Conservation (phyloP, 768 basidiomycete genomes). For the Antrodiella citrinella region DNA sequence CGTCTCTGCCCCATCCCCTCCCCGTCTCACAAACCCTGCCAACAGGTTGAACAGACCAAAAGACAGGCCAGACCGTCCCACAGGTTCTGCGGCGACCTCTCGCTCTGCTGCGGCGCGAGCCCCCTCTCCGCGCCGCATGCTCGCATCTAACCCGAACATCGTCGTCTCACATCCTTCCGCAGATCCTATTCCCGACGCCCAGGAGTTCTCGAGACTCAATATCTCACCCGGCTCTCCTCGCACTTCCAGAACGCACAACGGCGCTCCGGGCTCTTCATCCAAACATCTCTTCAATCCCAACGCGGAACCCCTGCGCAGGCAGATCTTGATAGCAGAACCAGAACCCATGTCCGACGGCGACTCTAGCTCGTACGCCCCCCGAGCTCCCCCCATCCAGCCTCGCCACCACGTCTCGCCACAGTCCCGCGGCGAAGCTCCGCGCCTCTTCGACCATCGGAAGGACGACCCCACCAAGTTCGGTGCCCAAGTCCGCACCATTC, state of each 20-base stretch:
- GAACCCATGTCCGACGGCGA: slow-evolving; percentile 55
- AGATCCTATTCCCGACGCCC: slow-evolving; percentile 51
- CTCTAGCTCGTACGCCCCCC: slow-evolving; percentile 41
- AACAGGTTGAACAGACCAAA: slow-evolving; percentile 37
- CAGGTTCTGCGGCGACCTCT: slow-evolving; percentile 19
- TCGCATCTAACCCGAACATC: slow-evolving; percentile 18
- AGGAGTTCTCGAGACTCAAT: slow-evolving; percentile 69
- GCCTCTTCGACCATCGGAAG: slow-evolving; percentile 80
- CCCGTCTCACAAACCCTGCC: background rate
- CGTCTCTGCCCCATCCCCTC: slow-evolving; percentile 1
- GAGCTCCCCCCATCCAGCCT: slow-evolving; percentile 23
- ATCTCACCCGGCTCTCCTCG: slow-evolving; percentile 44
- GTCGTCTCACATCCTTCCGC: slow-evolving; percentile 33
- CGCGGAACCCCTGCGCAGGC: slow-evolving; percentile 49
- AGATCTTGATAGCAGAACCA: slow-evolving; percentile 52
- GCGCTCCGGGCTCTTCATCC: slow-evolving; percentile 21
- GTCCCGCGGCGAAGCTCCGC: slow-evolving; percentile 23
- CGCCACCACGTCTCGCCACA: slow-evolving; percentile 25
- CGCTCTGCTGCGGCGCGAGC: slow-evolving; percentile 26
- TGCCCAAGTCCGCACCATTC: slow-evolving; percentile 38
- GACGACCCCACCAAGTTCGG: slow-evolving; percentile 88
- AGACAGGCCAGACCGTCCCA: slow-evolving; percentile 39
- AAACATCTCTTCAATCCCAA: slow-evolving; percentile 67
- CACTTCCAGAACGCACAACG: slow-evolving; percentile 22
- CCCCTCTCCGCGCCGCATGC: slow-evolving; percentile 21